Evolutionary conservation across 768 basidiomycete genomes (phyloP).

Genomic region (Roridomyces roridus): DNA sequence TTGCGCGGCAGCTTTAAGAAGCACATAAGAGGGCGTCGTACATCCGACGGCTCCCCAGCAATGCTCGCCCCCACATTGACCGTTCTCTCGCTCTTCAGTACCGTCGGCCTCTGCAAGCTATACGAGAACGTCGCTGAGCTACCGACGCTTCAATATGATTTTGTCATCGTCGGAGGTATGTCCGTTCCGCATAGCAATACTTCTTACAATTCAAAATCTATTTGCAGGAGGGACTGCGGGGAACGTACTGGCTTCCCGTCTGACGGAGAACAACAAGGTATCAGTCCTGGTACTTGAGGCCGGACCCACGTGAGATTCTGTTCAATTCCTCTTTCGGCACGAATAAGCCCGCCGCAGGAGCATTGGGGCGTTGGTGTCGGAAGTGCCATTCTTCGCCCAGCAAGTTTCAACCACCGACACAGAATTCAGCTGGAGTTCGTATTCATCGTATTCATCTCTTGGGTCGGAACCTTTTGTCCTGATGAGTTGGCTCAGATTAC

Average conservation of each 20-base stretch:
- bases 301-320: constrained; percentile 1
- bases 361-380: background rate
- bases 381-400: constrained; percentile 1
- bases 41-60: background rate
- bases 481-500: background rate
- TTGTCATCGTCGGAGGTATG: constrained; percentile 12
- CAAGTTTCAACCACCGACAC: background rate
- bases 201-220: background rate
- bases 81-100: constrained; percentile 3
- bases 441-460: too few relatives aligned
- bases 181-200: background rate
- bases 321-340: background rate
- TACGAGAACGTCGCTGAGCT: constrained; percentile 10
- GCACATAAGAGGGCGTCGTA: background rate
- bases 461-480: background rate
- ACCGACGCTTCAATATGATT: constrained; percentile 8
- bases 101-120: constrained; percentile 1
- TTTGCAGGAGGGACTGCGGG: background rate
- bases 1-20: background rate
- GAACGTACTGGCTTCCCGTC: background rate
- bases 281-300: constrained; percentile 9
- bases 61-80: constrained; percentile 3
- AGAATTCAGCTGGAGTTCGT: constrained; percentile 11
- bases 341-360: background rate
- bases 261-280: background rate